Percentiles rank a stretch among this genome's conserved stretches.
Conservation (phyloP, 805 yeast species). For the Starmera amethionina region DNA sequence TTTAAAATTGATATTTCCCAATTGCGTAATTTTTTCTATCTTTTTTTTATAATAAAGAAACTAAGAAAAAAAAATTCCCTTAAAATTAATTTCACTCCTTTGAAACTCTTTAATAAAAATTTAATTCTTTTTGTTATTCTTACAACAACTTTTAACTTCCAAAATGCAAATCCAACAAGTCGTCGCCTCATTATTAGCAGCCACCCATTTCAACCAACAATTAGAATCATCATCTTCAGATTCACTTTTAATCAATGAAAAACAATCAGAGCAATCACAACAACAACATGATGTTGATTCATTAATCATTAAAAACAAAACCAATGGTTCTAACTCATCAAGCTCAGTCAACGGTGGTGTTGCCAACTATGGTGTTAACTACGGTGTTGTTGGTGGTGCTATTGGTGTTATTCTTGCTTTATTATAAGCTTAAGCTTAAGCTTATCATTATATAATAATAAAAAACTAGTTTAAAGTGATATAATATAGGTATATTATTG, state of each 20-base stretch:
- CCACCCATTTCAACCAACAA: constrained; percentile 8
- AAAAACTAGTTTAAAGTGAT: too few species aligned
- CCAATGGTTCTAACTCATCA: constrained; percentile 13
- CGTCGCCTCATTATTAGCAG: constrained; percentile 18
- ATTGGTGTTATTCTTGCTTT: constrained; percentile 18
- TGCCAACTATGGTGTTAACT: constrained; percentile 9
- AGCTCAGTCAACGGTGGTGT: constrained; percentile 17
- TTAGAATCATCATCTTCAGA: not conserved
- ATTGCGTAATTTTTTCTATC: too few species aligned
- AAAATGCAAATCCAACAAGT: constrained; percentile 22
- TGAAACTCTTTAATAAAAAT: too few species aligned
- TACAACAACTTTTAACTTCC: too few species aligned
- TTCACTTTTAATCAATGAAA: constrained; percentile 1
- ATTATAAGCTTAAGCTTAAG: constrained; percentile 11
- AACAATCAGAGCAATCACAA: not conserved
- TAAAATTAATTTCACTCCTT: too few species aligned
- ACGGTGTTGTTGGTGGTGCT: constrained; percentile 13
- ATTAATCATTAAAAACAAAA: constrained; percentile 3
- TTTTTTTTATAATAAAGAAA: too few species aligned
- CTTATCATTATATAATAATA: too few species aligned
- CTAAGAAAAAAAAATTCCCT: too few species aligned
- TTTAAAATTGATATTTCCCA: too few species aligned
- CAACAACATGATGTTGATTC: too few species aligned
- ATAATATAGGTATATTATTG: too few species aligned
- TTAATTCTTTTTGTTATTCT: too few species aligned